phyloP scores from a whole-genome alignment of 1,139 yeast genomes.

The Yamadazyma diddensiae region DNA sequence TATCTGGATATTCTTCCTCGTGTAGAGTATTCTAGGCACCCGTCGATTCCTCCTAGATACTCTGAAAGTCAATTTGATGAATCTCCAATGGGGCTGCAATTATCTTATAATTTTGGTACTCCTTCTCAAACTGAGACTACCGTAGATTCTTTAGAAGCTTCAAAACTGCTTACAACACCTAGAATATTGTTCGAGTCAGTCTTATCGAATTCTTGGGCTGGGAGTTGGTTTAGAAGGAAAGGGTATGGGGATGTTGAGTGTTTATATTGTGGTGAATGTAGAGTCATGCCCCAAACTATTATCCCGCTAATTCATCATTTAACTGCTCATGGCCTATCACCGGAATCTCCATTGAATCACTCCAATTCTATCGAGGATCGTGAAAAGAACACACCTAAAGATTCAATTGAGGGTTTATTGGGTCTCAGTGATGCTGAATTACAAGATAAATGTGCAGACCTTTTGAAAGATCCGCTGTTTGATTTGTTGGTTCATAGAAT shows the following conservation, averaged over 20 bases:
- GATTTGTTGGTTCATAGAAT: neutral
- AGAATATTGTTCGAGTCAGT: neutral
- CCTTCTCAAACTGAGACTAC: too few relatives aligned
- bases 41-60: too few relatives aligned
- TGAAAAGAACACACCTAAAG: neutral
- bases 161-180: neutral
- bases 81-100: too few relatives aligned
- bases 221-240: neutral
- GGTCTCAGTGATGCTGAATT: neutral
- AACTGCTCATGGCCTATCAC: neutral
- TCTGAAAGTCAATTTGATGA: too few relatives aligned
- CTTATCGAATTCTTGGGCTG: neutral
- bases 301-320: constrained; percentile 1
- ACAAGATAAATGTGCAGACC: neutral
- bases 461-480: neutral
- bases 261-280: neutral
- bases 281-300: neutral
- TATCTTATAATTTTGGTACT: too few relatives aligned
- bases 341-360: neutral
- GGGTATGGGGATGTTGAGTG: neutral
- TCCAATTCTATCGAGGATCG: neutral
- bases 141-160: neutral
- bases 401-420: neutral
- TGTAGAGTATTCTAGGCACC: neutral
- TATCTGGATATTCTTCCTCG: neutral